Percentiles rank a stretch among this genome's conserved stretches.
phyloP scores from a whole-genome alignment of 176 grass and related monocot species.

The Tillandsia leiboldiana region DNA sequence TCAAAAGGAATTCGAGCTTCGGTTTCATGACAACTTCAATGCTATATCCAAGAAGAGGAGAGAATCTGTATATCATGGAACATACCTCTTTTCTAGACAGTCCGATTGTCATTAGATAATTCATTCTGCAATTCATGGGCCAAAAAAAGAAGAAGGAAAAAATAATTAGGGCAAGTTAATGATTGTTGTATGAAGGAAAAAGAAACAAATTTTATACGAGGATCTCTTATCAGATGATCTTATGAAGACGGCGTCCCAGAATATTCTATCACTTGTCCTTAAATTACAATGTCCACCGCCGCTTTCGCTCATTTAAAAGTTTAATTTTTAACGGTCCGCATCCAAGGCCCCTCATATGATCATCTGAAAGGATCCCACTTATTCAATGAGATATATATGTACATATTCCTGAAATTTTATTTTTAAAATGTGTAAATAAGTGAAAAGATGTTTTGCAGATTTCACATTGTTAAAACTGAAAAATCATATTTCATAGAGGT shows the following conservation, averaged over 20 bases:
- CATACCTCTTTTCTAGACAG: constrained; percentile 61
- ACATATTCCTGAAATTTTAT: no score
- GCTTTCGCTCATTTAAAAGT: no score
- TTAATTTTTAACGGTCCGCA: no score
- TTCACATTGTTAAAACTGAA: no score
- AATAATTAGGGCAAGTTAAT: background rate
- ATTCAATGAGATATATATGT: no score
- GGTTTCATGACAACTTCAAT: constrained; percentile 61
- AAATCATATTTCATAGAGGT: no score
- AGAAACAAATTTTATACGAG: background rate
- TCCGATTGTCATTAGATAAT: constrained; percentile 45
- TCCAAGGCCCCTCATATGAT: no score
- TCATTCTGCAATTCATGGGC: constrained; percentile 38
- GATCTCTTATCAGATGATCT: background rate
- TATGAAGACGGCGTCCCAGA: no score
- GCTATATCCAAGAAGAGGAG: constrained; percentile 74
- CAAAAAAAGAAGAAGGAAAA: background rate
- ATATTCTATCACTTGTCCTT: no score
- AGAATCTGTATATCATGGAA: constrained; percentile 87
- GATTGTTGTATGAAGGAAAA: background rate
- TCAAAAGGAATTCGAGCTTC: constrained; percentile 70
- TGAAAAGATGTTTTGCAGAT: no score
- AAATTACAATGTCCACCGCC: background rate
- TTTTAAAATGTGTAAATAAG: no score
- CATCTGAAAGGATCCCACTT: no score